Evolutionary conservation across 106 monocot genomes (phyloP).

Genomic region (Apostasia ramifera): DNA sequence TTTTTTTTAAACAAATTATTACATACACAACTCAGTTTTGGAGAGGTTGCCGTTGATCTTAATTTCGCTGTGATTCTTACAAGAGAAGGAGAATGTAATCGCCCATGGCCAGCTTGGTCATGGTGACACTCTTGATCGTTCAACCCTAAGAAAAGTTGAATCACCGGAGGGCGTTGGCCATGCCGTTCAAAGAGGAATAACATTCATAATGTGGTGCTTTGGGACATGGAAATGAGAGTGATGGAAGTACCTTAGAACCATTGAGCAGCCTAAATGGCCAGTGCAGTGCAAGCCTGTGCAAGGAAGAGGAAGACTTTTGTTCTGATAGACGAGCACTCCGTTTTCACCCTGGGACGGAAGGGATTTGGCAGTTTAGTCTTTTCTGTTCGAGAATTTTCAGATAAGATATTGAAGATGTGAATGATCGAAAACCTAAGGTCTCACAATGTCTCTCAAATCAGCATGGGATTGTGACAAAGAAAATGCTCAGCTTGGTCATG

Average conservation of each 20-base stretch:
- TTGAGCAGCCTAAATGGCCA: slow-evolving; percentile 56
- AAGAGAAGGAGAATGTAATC: slow-evolving; percentile 52
- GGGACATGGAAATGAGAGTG: slow-evolving; percentile 96
- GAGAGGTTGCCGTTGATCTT: slow-evolving; percentile 80
- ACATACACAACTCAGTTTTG: too few species aligned
- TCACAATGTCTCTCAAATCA: slow-evolving; percentile 68
- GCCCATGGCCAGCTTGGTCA: slow-evolving; percentile 94
- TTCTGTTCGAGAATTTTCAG: slow-evolving; percentile 62
- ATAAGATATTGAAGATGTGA: slow-evolving; percentile 79
- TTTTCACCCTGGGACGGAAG: slow-evolving; percentile 87
- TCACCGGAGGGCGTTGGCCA: slow-evolving; percentile 33
- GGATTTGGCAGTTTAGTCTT: slow-evolving; percentile 91
- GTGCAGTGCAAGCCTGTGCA: slow-evolving; percentile 92
- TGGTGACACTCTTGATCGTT: slow-evolving; percentile 71
- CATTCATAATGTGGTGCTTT: slow-evolving; percentile 88
- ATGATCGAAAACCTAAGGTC: slow-evolving; percentile 51
- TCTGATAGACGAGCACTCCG: slow-evolving; percentile 72
- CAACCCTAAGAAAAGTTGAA: slow-evolving; percentile 58
- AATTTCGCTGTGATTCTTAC: slow-evolving; percentile 81
- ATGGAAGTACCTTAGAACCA: slow-evolving; percentile 68
- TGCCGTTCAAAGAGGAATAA: slow-evolving; percentile 67
- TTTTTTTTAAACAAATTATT: too few species aligned
- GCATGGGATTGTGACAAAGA: slow-evolving; percentile 94
- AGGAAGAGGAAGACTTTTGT: slow-evolving; percentile 97
- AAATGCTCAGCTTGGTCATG: slow-evolving; percentile 81